A percentile compares a stretch with the other conserved stretches of the same genome.
Evolutionary conservation across 257 asterid species (phyloP).

Genomic region (Primulina eburnea): DNA sequence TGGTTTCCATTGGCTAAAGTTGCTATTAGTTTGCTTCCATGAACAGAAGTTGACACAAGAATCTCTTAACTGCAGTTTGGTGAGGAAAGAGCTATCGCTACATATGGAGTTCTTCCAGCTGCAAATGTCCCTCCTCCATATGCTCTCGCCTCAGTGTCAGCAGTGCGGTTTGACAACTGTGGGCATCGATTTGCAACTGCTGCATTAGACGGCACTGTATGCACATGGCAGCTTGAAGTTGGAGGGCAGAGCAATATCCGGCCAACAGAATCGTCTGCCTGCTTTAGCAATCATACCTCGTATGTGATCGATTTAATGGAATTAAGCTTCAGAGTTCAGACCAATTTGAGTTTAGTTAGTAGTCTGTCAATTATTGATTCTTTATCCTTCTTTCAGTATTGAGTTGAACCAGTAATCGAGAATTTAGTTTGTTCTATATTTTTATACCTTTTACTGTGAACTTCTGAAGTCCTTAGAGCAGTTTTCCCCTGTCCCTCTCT

Average conservation of each 20-base stretch:
- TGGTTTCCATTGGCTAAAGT: neutral
- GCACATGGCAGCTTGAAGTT: slow-evolving; percentile 99
- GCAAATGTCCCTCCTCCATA: slow-evolving; percentile 93
- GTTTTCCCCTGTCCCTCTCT: slow-evolving; percentile 1
- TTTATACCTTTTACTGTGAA: slow-evolving; percentile 10
- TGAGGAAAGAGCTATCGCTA: slow-evolving; percentile 83
- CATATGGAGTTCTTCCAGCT: slow-evolving; percentile 97
- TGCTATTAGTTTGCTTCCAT: slow-evolving; percentile 6
- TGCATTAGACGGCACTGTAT: slow-evolving; percentile 92
- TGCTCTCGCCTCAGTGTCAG: slow-evolving; percentile 83
- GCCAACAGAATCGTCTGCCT: slow-evolving; percentile 85
- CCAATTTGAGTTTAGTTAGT: slow-evolving; percentile 14
- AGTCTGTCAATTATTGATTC: slow-evolving; percentile 10
- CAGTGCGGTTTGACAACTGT: slow-evolving; percentile 80
- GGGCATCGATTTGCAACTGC: slow-evolving; percentile 95
- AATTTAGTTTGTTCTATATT: neutral
- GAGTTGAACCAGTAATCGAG: slow-evolving; percentile 7
- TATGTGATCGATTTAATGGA: slow-evolving; percentile 36
- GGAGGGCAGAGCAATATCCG: slow-evolving; percentile 88
- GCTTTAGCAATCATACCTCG: slow-evolving; percentile 91
- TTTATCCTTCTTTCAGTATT: slow-evolving; percentile 10
- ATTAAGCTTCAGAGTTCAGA: slow-evolving; percentile 24
- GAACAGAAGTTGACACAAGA: slow-evolving; percentile 22
- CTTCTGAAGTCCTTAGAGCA: neutral
- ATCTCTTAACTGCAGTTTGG: slow-evolving; percentile 70